Evolutionary conservation across 2,329 filamentous ascomycete species (phyloP).

Genomic region (Escovopsis sp.): DNA sequence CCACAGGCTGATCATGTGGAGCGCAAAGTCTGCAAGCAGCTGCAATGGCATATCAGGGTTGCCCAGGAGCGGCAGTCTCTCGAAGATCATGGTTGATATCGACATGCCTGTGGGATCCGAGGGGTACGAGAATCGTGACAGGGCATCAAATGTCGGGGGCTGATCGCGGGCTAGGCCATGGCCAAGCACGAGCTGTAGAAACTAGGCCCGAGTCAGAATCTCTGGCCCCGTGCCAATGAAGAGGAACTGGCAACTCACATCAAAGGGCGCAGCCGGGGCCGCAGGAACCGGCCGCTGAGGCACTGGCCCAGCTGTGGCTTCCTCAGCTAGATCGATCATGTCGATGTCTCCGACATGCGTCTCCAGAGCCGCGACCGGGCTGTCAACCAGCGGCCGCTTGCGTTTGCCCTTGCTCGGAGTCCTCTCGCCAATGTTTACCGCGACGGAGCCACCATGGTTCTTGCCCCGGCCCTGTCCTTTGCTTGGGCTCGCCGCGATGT

Average conservation of each 20-base stretch:
- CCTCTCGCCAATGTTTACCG: constrained; percentile 31
- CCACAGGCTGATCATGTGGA: constrained; percentile 53
- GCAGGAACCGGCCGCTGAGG: constrained; percentile 11
- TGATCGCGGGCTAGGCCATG: constrained; percentile 41
- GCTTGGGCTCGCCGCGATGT: constrained; percentile 38
- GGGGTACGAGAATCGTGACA: constrained; percentile 50
- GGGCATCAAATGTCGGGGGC: constrained; percentile 50
- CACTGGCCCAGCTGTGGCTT: constrained; percentile 6
- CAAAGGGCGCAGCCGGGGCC: constrained; percentile 22
- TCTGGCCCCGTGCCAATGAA: too few relatives aligned
- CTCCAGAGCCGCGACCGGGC: constrained; percentile 49
- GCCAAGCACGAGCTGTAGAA: constrained; percentile 48
- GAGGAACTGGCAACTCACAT: constrained; percentile 22
- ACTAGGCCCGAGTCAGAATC: constrained; percentile 23
- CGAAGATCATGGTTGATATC: constrained; percentile 52
- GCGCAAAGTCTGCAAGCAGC: constrained; percentile 49
- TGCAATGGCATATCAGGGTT: constrained; percentile 32
- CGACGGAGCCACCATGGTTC: constrained; percentile 27
- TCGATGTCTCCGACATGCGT: constrained; percentile 29
- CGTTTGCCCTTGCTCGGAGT: constrained; percentile 57
- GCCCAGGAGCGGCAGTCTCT: constrained; percentile 46
- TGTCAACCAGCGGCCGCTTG: constrained; percentile 51
- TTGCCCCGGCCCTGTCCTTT: constrained; percentile 30
- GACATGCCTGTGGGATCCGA: constrained; percentile 42
- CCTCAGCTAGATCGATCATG: constrained; percentile 17